Conservation (phyloP, 495 filamentous ascomycete species). For the Bryoglossum gracile region DNA sequence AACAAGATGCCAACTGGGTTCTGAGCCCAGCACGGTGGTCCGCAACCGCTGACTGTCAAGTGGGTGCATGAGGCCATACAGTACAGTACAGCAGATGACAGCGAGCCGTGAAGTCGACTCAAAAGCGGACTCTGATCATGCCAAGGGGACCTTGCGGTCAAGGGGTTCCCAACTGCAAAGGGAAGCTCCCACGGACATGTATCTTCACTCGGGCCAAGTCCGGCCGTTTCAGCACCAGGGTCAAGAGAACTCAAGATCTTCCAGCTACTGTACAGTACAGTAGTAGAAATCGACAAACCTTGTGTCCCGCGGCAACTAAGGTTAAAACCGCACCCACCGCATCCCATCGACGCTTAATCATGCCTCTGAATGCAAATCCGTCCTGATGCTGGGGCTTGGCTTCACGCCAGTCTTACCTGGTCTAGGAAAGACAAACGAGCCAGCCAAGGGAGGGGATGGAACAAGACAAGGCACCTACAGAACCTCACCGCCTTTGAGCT, state of each 20-base stretch:
- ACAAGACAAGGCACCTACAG: no score
- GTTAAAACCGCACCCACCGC: not conserved
- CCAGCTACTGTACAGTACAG: no score
- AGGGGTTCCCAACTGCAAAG: not conserved
- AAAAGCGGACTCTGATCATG: not conserved
- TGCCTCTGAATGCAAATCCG: not conserved
- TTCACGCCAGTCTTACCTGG: not conserved
- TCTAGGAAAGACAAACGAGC: no score
- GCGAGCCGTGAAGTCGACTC: not conserved
- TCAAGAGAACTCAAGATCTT: not conserved
- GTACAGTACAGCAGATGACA: no score
- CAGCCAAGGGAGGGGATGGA: no score
- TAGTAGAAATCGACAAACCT: no score
- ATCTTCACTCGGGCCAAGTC: slow-evolving; percentile 1
- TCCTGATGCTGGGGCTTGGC: not conserved
- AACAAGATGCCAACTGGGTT: not conserved
- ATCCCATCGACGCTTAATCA: not conserved
- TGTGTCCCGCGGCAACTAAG: not conserved
- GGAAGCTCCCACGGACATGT: not conserved
- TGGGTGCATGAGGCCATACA: not conserved
- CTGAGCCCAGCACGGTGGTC: not conserved
- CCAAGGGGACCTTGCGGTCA: not conserved
- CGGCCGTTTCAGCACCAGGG: slow-evolving; percentile 4
- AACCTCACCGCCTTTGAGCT: not conserved
- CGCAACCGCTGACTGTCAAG: not conserved